Percentiles rank a stretch among this genome's conserved stretches.
phyloP scores from a whole-genome alignment of 305 asterid genomes.

The Fraxinus nigra region DNA sequence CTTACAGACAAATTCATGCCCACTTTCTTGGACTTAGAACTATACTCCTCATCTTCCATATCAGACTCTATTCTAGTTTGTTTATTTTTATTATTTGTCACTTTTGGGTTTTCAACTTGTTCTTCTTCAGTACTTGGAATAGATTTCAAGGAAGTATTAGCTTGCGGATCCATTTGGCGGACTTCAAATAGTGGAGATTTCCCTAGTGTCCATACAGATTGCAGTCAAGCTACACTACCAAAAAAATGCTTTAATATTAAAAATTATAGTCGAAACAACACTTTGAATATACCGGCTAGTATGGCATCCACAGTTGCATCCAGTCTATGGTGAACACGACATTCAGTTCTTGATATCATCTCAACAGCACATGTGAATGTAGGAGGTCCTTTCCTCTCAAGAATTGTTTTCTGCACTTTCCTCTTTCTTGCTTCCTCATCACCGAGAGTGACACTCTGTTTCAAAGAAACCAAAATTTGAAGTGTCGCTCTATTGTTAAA shows the following conservation, averaged over 20 bases:
- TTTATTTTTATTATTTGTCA: conserved; percentile 22
- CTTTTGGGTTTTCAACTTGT: conserved; percentile 27
- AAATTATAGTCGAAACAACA: neutral
- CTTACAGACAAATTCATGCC: conserved; percentile 29
- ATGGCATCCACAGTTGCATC: conserved; percentile 91
- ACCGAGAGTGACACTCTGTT: conserved; percentile 95
- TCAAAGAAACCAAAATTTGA: conserved; percentile 12
- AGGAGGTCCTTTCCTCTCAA: conserved; percentile 98
- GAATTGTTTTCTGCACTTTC: conserved; percentile 95
- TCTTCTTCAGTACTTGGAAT: conserved; percentile 33
- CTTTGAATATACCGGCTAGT: conserved; percentile 58
- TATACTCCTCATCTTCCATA: conserved; percentile 41
- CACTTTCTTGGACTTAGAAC: conserved; percentile 42
- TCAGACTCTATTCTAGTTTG: conserved; percentile 31
- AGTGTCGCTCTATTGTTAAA: neutral
- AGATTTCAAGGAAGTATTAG: conserved; percentile 32
- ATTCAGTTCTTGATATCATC: conserved; percentile 85
- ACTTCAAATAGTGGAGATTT: conserved; percentile 82
- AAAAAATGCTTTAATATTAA: neutral
- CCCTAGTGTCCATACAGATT: conserved; percentile 42
- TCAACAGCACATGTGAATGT: conserved; percentile 91
- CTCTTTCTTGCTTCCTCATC: conserved; percentile 98
- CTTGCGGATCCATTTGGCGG: conserved; percentile 52
- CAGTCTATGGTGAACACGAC: conserved; percentile 83
- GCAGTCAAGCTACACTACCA: conserved; percentile 24